phyloP scores from a whole-genome alignment of 2,329 filamentous ascomycete species.

The Ophiostoma ulmi region DNA sequence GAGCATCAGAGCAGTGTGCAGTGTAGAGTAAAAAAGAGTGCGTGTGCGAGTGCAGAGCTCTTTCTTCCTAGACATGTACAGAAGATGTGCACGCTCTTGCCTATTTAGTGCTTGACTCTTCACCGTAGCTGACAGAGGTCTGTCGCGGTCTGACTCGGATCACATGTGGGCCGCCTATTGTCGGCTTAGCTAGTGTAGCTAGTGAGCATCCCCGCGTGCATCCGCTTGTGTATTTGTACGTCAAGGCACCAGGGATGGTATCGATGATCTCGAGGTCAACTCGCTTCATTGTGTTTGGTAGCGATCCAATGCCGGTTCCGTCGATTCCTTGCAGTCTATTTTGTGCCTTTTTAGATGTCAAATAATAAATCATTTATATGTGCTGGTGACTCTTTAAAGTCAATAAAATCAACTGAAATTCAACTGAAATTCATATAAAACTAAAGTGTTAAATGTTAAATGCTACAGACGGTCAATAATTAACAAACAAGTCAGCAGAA shows the following conservation, averaged over 20 bases:
- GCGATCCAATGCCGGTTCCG: not conserved
- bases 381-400: too few relatives aligned
- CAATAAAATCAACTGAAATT: too few relatives aligned
- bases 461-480: not conserved
- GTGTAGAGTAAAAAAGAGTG: too few relatives aligned
- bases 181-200: slow-evolving; percentile 27
- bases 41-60: too few relatives aligned
- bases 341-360: too few relatives aligned
- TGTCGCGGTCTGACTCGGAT: not conserved
- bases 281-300: not conserved
- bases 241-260: not conserved
- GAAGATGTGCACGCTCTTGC: not conserved
- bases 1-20: not conserved
- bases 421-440: too few relatives aligned
- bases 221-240: not conserved
- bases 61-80: too few relatives aligned
- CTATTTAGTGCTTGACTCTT: not conserved
- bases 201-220: not conserved
- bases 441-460: too few relatives aligned
- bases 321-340: not conserved
- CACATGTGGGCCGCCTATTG: slow-evolving; percentile 25
- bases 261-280: not conserved
- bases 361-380: too few relatives aligned
- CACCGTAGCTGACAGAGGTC: not conserved
- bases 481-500: not conserved